Conservation (phyloP, 257 asterid species). For the Nicotiana paniculata region DNA sequence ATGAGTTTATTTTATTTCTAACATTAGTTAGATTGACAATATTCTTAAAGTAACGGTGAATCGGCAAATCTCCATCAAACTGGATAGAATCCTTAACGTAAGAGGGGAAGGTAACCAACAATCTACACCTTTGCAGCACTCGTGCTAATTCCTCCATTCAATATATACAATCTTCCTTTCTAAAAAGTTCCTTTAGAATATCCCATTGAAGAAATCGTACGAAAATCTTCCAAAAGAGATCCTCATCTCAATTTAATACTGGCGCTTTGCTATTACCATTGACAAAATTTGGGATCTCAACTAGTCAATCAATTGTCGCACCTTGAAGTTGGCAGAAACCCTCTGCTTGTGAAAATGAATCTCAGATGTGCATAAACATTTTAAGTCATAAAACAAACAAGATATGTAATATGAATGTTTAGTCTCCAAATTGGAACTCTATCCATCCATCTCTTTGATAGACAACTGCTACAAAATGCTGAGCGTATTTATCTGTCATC, state of each 20-base stretch:
- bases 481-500: no score
- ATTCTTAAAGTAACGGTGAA: background rate
- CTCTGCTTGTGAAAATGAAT: background rate
- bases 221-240: background rate
- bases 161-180: background rate
- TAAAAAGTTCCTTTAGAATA: background rate
- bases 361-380: background rate
- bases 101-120: background rate
- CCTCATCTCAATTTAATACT: background rate
- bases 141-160: background rate
- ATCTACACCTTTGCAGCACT: background rate
- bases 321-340: background rate
- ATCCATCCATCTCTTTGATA: no score
- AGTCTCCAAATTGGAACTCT: background rate
- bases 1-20: background rate
- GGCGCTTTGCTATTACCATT: conserved; percentile 1
- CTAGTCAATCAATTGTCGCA: background rate
- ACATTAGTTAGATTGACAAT: background rate
- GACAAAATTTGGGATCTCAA: conserved; percentile 1
- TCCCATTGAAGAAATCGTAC: background rate
- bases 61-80: background rate
- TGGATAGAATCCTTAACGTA: background rate
- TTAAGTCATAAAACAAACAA: no score
- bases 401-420: no score
- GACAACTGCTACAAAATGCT: no score